Conservation (phyloP, 192 early-diverging fungal species). For the Phycomyces blakesleeanus region DNA sequence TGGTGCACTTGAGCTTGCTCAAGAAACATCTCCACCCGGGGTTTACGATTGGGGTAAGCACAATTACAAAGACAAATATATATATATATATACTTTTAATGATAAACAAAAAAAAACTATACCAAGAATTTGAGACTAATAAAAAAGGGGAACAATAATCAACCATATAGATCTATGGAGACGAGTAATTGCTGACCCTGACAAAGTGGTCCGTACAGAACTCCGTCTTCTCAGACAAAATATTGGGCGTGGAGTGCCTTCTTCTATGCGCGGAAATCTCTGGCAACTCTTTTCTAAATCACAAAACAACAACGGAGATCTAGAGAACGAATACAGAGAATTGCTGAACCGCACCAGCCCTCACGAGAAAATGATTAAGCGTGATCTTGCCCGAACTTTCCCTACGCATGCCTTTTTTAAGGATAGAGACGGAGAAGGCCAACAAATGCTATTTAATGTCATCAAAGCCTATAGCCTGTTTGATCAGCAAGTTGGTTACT, state of each 20-base stretch:
- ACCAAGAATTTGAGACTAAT: no score
- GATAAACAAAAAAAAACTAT: no score
- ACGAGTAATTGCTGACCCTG: constrained; percentile 81
- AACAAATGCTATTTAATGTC: constrained; percentile 85
- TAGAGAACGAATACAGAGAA: constrained; percentile 73
- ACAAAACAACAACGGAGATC: constrained; percentile 58
- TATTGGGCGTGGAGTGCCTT: constrained; percentile 81
- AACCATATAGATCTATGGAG: constrained; percentile 82
- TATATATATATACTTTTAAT: background rate
- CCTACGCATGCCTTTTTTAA: constrained; percentile 81
- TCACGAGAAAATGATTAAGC: constrained; percentile 88
- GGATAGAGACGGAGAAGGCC: constrained; percentile 71
- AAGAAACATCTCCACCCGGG: constrained; percentile 21
- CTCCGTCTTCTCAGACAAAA: constrained; percentile 64
- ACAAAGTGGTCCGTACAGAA: constrained; percentile 65
- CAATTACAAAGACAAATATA: background rate
- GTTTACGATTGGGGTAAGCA: constrained; percentile 69
- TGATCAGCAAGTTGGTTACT: constrained; percentile 95
- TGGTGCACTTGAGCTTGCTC: constrained; percentile 60
- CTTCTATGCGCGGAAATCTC: constrained; percentile 80
- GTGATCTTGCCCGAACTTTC: constrained; percentile 90
- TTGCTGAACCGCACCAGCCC: constrained; percentile 59
- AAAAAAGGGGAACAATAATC: constrained; percentile 9
- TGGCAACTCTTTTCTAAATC: constrained; percentile 88
- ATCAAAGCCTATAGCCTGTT: constrained; percentile 90